phyloP scores from a whole-genome alignment of 805 yeast species.

The Cyberlindnera maclurae region DNA sequence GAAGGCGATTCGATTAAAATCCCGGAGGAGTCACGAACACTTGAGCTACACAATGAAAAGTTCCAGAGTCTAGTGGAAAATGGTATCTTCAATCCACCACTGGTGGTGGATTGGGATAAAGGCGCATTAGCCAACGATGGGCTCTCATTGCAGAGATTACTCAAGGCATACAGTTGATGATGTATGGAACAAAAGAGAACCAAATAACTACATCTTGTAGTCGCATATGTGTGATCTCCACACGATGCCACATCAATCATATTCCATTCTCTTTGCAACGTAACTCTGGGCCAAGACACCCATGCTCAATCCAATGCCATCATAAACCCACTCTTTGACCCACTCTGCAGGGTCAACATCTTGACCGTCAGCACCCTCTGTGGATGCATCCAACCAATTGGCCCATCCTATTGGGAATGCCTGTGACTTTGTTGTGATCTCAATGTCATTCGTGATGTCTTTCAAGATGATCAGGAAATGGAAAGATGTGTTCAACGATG shows the following conservation, averaged over 20 bases:
- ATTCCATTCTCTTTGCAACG: constrained; percentile 77
- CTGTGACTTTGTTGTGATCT: constrained; percentile 74
- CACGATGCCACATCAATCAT: constrained; percentile 7
- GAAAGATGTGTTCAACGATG: constrained; percentile 44
- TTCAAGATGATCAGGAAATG: constrained; percentile 68
- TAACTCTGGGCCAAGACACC: constrained; percentile 89
- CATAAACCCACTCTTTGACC: constrained; percentile 74
- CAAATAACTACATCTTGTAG: background rate
- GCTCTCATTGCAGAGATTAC: constrained; percentile 25
- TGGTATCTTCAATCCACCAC: constrained; percentile 34
- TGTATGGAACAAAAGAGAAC: background rate
- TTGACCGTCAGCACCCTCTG: constrained; percentile 16
- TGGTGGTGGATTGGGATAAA: constrained; percentile 59
- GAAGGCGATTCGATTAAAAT: constrained; percentile 5
- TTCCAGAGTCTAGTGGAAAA: constrained; percentile 9
- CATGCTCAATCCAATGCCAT: constrained; percentile 69
- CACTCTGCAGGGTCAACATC: constrained; percentile 70
- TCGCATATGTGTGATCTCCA: background rate
- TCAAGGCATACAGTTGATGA: constrained; percentile 10
- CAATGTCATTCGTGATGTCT: constrained; percentile 73
- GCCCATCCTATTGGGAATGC: constrained; percentile 90
- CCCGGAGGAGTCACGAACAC: constrained; percentile 5
- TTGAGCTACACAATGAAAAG: too few relatives aligned
- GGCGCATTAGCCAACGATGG: constrained; percentile 44
- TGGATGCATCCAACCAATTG: constrained; percentile 61